Percentiles rank a stretch among this genome's conserved stretches.
Conservation (phyloP, 2,329 filamentous ascomycete genomes). For the Stemphylium vesicarium region DNA sequence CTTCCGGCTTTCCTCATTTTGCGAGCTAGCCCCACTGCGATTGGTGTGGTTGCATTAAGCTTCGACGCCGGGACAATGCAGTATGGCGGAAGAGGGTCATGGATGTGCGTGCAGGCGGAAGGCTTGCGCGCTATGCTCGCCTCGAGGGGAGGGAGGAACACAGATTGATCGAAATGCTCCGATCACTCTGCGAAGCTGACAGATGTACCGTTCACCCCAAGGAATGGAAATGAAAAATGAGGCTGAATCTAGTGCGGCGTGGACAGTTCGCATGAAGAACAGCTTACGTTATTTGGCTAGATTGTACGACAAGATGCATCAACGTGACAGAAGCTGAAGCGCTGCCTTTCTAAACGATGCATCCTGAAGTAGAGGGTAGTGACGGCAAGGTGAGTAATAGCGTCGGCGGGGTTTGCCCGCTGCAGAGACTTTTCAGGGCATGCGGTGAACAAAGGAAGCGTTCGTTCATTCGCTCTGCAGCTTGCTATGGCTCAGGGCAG, state of each 20-base stretch:
- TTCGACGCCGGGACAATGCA: conserved; percentile 32
- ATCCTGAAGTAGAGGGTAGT: background rate
- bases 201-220: background rate
- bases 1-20: conserved; percentile 32
- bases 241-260: background rate
- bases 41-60: conserved; percentile 37
- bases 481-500: conserved; percentile 10
- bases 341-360: background rate
- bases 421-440: conserved; percentile 29
- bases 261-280: background rate
- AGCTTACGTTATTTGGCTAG: background rate
- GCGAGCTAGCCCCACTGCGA: conserved; percentile 24
- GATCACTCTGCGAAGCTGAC: conserved; percentile 7
- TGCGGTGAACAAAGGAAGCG: conserved; percentile 16
- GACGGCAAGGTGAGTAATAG: conserved; percentile 18
- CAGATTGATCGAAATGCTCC: conserved; percentile 22
- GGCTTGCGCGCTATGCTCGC: conserved; percentile 24
- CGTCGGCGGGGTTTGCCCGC: conserved; percentile 25
- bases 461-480: conserved; percentile 6
- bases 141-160: background rate
- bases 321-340: no score
- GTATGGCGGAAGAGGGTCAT: conserved; percentile 24
- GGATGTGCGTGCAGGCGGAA: conserved; percentile 27
- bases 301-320: no score
- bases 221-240: background rate